phyloP scores from a whole-genome alignment of 768 basidiomycete species.

The Kwoniella dendrophila region DNA sequence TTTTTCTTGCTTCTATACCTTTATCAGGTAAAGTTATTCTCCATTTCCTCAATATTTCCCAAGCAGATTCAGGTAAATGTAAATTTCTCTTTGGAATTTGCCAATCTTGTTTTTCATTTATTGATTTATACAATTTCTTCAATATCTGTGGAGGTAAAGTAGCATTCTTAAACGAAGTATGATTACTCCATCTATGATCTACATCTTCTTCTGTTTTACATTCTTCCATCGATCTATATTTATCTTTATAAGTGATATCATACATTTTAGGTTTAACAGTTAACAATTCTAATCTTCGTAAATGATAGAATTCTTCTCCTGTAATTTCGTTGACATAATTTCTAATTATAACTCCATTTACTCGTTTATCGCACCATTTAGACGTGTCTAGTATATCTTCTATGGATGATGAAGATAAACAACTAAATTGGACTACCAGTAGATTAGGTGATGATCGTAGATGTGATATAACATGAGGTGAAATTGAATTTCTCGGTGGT shows the following conservation, averaged over 20 bases:
- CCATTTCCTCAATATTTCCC: constrained; percentile 18
- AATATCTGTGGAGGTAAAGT: constrained; percentile 11
- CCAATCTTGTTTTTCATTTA: constrained; percentile 13
- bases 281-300: constrained; percentile 12
- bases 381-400: constrained; percentile 3
- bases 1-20: constrained; percentile 3
- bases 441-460: constrained; percentile 10
- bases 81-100: constrained; percentile 1
- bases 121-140: constrained; percentile 12
- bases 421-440: constrained; percentile 14
- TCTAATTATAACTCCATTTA: constrained; percentile 21
- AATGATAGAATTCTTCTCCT: constrained; percentile 16
- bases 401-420: background rate
- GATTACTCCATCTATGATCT: constrained; percentile 21
- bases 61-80: constrained; percentile 13
- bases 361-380: constrained; percentile 13
- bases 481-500: constrained; percentile 15
- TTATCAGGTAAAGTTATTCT: constrained; percentile 19
- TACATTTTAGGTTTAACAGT: constrained; percentile 14
- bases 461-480: constrained; percentile 15
- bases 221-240: background rate
- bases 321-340: constrained; percentile 11
- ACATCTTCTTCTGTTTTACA: background rate
- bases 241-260: background rate
- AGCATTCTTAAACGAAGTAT: constrained; percentile 10